Percentiles rank a stretch among this genome's conserved stretches.
Conservation (phyloP, 2,329 filamentous ascomycete species). For the Curvularia spicifera region DNA sequence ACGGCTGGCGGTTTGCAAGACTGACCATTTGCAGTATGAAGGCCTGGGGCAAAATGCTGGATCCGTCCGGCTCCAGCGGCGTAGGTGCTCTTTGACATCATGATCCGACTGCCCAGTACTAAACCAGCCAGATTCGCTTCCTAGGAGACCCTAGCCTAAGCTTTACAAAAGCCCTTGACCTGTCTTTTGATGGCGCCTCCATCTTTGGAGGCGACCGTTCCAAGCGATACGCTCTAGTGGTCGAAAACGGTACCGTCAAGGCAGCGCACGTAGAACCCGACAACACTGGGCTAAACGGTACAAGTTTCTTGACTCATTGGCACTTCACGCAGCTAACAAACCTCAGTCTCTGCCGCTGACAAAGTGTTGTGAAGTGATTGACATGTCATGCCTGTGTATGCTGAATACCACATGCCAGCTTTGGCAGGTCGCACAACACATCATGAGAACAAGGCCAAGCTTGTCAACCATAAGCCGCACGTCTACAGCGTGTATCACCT, state of each 20-base stretch:
- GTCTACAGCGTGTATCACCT: neutral
- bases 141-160: conserved; percentile 78
- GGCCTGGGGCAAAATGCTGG: conserved; percentile 80
- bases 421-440: neutral
- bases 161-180: conserved; percentile 83
- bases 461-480: neutral
- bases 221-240: conserved; percentile 85
- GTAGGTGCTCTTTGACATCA: conserved; percentile 61
- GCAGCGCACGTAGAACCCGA: conserved; percentile 84
- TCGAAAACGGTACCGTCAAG: conserved; percentile 85
- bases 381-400: neutral
- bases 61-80: conserved; percentile 75
- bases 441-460: neutral
- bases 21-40: conserved; percentile 70
- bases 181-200: conserved; percentile 77
- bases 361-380: conserved; percentile 34
- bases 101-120: conserved; percentile 6
- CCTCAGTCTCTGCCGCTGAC: conserved; percentile 41
- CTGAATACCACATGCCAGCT: neutral
- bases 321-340: conserved; percentile 3
- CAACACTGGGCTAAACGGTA: conserved; percentile 81
- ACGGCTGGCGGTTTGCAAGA: neutral
- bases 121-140: conserved; percentile 75
- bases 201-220: conserved; percentile 83
- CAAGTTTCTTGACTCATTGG: conserved; percentile 30